Evolutionary conservation across 108 stramenopile species (phyloP), one percentile per base, ranked within the genome.

Genomic region (Skeletonema grethae): DNA sequence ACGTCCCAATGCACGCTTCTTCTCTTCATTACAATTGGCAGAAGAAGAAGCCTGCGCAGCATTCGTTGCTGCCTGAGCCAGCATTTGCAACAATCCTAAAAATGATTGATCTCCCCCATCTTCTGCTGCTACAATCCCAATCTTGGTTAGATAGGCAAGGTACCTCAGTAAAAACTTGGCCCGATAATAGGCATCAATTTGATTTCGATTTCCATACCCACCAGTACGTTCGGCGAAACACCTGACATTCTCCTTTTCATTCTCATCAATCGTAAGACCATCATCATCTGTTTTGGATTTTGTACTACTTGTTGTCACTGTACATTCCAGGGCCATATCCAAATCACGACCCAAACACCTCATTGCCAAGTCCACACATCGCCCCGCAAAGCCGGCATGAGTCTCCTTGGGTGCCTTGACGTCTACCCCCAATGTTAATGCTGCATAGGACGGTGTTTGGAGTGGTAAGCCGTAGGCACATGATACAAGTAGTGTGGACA

Each of bases 401-500:
- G 67, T 57, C 5, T 57, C 74, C 15, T 77, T 57, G 7, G 80
- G 80, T 57, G 89, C 74, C 16, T 70, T 48, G 10, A 67, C 79
- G 24, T 90, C 78, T 39, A 95, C 71, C 39, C 88, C 87, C 36
- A 92, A 61, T 28, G 91, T 91, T 43, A 95, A 67, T n/a, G 86
- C 91, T 4, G 85, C 91, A 74, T 92, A 90, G 18, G 80, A 78
- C 6, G 90, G 90, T 8, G 90, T 92, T 73, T 92, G 91, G 16
- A 90, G 61, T 1, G 94, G 94, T 20, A 89, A 70, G 36, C 68
- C 72, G 16, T 84, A 74, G n/a, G 85, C 88, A 65, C 91, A 92
- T 22, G 82, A 82, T 15, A 83, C 57, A 16, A 91, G 57, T 22
- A 89, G 59, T 0, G 85, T 39, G 24, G 85, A 83, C 11, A 87